These are phyloP conservation scores for Camellia lanceoleosa DNA, from an alignment of 148 eudicot genomes.

Conservation along the genomic window DNA sequence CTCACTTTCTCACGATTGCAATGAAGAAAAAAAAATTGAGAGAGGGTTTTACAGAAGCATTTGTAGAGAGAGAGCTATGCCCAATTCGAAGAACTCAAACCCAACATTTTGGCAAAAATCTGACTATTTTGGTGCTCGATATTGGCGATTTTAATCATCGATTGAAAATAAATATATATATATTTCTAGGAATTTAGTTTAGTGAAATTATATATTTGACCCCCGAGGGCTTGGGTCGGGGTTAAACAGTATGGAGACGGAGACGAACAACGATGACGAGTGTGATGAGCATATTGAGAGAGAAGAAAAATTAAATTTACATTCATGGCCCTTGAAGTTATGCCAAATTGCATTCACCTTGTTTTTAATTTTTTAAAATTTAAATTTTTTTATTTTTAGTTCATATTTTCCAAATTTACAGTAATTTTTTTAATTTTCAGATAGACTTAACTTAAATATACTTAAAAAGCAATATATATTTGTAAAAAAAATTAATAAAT, in stretches of 20 bases:
- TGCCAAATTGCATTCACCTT: too few species aligned
- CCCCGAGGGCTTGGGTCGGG: neutral
- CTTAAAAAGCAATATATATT: too few species aligned
- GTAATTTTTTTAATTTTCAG: too few species aligned
- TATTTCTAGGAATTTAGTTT: neutral
- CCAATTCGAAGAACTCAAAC: neutral
- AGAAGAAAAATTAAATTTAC: neutral
- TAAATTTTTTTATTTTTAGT: too few species aligned
- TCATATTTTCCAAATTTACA: too few species aligned
- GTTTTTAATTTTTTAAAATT: too few species aligned
- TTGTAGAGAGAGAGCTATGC: neutral
- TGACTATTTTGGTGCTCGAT: neutral
- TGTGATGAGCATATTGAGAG: neutral
- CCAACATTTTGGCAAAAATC: neutral
- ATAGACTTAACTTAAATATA: too few species aligned
- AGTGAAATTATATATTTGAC: neutral
- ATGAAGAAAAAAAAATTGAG: neutral
- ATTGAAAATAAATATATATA: neutral
- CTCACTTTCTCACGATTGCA: neutral
- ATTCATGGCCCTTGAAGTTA: neutral
- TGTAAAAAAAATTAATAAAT: too few species aligned
- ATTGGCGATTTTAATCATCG: neutral
- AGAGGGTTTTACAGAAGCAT: conserved; percentile 13
- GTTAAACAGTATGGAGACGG: neutral
- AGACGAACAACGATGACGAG: neutral